These are phyloP conservation scores for Trichosporon asahii DNA, from an alignment of 1,284 basidiomycete genomes.

Conservation along the genomic window DNA sequence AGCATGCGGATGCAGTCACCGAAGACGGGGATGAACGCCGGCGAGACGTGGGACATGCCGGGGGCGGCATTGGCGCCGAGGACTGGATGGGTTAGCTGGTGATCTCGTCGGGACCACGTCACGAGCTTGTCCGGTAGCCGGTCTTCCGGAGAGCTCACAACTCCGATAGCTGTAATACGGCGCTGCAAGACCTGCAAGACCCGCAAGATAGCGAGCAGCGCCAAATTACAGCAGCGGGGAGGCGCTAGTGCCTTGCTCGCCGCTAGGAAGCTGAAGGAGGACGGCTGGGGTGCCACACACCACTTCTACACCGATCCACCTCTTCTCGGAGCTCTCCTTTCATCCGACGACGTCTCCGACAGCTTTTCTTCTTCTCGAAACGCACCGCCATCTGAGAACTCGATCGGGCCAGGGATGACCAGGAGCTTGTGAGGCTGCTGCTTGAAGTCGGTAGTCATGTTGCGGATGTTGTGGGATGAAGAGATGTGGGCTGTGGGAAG, in stretches of 20 bases:
- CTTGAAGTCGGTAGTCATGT: conserved; percentile 32
- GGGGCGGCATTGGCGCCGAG: conserved; percentile 57
- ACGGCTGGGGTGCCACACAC: background rate
- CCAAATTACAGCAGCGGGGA: background rate
- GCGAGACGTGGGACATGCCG: conserved; percentile 83
- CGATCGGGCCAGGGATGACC: conserved; percentile 53
- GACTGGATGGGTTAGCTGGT: conserved; percentile 34
- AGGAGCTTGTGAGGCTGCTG: conserved; percentile 52
- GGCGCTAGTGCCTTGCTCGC: background rate
- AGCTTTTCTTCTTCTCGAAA: background rate
- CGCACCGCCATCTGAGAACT: conserved; percentile 38
- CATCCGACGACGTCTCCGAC: background rate
- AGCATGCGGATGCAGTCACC: conserved; percentile 88
- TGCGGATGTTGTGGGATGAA: conserved; percentile 6
- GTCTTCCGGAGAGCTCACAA: background rate
- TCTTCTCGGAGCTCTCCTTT: background rate
- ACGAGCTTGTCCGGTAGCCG: background rate
- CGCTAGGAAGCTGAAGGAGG: background rate
- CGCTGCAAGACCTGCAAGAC: background rate
- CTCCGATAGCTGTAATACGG: background rate
- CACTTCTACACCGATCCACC: background rate
- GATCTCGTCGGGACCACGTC: background rate
- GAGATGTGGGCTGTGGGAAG: background rate
- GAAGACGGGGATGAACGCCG: conserved; percentile 84
- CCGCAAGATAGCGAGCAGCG: background rate